These are phyloP conservation scores for Fimicolochytrium jonesii DNA, from an alignment of 192 early-diverging fungal genomes.

Conservation along the genomic window DNA sequence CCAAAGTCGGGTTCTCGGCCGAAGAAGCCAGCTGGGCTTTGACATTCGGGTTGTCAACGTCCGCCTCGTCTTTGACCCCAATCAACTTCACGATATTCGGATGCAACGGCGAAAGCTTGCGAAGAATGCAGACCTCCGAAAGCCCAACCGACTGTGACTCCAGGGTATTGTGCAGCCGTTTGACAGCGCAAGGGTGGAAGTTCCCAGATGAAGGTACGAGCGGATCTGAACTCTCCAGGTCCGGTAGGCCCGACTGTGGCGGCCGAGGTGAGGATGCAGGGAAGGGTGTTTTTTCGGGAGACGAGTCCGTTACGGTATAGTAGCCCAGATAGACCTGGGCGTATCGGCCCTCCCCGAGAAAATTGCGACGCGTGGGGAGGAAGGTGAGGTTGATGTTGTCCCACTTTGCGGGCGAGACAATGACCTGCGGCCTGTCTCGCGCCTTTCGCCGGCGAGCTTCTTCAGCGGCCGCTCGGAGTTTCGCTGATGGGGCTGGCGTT, in stretches of 20 bases:
- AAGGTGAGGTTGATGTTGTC: slow-evolving; percentile 39
- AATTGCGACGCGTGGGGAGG: slow-evolving; percentile 47
- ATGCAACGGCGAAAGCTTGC: slow-evolving; percentile 24
- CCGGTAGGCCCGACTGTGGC: neutral
- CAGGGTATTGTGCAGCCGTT: slow-evolving; percentile 40
- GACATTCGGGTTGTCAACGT: slow-evolving; percentile 18
- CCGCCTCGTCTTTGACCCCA: slow-evolving; percentile 41
- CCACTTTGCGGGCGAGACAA: slow-evolving; percentile 13
- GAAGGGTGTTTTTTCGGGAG: neutral
- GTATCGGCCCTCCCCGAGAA: slow-evolving; percentile 49
- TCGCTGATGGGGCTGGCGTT: slow-evolving; percentile 1
- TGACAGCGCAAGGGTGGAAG: slow-evolving; percentile 44
- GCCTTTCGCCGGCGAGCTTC: neutral
- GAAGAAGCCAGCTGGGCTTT: neutral
- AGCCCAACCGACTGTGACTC: slow-evolving; percentile 37
- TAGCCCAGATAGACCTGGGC: slow-evolving; percentile 39
- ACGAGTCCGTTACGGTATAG: slow-evolving; percentile 20
- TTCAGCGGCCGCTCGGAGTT: slow-evolving; percentile 5
- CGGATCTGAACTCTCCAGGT: neutral
- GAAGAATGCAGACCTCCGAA: slow-evolving; percentile 35
- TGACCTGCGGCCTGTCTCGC: neutral
- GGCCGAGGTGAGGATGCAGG: slow-evolving; percentile 1
- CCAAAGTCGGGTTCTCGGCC: neutral
- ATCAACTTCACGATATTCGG: slow-evolving; percentile 44
- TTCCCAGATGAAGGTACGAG: neutral